phyloP scores from a whole-genome alignment of 192 early-diverging fungal species.

The Linnemannia schmuckeri region DNA sequence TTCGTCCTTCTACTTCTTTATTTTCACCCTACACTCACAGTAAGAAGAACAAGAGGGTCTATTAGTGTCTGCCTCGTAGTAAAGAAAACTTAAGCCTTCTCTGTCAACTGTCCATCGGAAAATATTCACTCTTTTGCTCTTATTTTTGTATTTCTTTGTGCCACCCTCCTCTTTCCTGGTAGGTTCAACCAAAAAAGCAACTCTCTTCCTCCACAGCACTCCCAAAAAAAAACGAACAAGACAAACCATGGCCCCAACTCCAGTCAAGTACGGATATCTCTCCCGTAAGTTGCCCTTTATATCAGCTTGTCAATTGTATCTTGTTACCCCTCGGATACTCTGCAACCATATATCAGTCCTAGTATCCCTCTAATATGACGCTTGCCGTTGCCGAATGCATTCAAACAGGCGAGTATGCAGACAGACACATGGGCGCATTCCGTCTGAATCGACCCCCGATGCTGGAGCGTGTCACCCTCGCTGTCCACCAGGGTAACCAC shows the following conservation, averaged over 20 bases:
- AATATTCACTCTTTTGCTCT: neutral
- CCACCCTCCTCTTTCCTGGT: neutral
- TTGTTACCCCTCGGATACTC: neutral
- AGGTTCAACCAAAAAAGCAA: neutral
- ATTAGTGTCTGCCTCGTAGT: no score
- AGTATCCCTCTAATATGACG: neutral
- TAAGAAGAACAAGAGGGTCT: no score
- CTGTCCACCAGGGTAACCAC: constrained; percentile 31
- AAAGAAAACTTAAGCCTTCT: neutral
- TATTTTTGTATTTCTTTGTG: neutral
- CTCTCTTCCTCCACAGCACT: neutral
- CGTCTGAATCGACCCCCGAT: constrained; percentile 13
- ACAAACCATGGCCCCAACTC: constrained; percentile 5
- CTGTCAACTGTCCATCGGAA: neutral
- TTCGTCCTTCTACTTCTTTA: neutral
- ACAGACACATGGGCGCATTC: constrained; percentile 40
- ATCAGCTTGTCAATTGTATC: neutral
- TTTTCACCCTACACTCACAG: no score
- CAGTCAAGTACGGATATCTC: constrained; percentile 22
- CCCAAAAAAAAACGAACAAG: neutral
- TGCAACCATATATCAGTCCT: neutral
- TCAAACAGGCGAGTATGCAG: constrained; percentile 28
- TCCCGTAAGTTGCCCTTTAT: constrained; percentile 17
- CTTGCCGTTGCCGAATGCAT: neutral
- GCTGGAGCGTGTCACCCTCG: constrained; percentile 16